Percentiles rank a stretch among this genome's conserved stretches.
Evolutionary conservation across 2,329 filamentous ascomycete genomes (phyloP).

Genomic region (Fusarium humuli): DNA sequence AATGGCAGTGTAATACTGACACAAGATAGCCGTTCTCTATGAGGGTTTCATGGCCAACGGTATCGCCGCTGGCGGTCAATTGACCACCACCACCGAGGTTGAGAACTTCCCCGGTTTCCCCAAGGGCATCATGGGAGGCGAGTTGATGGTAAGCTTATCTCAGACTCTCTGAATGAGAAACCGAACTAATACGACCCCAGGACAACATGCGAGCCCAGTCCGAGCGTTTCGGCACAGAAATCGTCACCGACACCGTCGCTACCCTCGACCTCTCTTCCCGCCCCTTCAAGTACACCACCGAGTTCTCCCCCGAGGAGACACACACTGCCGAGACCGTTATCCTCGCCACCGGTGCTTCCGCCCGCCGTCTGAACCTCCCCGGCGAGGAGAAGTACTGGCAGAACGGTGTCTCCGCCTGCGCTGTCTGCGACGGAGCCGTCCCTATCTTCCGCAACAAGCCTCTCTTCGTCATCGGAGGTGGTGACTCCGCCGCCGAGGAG

Average conservation of each 20-base stretch:
- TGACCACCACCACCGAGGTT: slow-evolving; percentile 97
- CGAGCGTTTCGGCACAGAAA: slow-evolving; percentile 89
- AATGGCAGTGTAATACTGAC: slow-evolving; percentile 24
- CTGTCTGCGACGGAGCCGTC: slow-evolving; percentile 95
- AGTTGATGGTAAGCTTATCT: slow-evolving; percentile 76
- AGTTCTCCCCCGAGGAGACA: slow-evolving; percentile 84
- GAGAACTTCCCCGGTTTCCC: slow-evolving; percentile 99
- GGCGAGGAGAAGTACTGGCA: slow-evolving; percentile 99
- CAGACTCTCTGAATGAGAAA: not conserved
- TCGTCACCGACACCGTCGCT: slow-evolving; percentile 91
- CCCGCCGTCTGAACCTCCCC: slow-evolving; percentile 81
- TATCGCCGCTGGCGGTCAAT: slow-evolving; percentile 93
- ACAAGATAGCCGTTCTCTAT: slow-evolving; percentile 79
- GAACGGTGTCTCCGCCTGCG: slow-evolving; percentile 94
- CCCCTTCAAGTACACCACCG: slow-evolving; percentile 94
- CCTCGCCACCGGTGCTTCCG: slow-evolving; percentile 94
- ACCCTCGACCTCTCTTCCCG: slow-evolving; percentile 85
- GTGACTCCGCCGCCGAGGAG: slow-evolving; percentile 97
- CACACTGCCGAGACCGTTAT: slow-evolving; percentile 94
- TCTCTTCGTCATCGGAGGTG: slow-evolving; percentile 93
- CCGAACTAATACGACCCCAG: slow-evolving; percentile 50
- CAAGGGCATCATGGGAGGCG: slow-evolving; percentile 84
- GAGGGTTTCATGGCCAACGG: slow-evolving; percentile 98
- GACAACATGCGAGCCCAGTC: slow-evolving; percentile 95
- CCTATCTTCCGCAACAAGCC: slow-evolving; percentile 98